These are phyloP conservation scores for Starmerella bacillaris DNA, from an alignment of 805 yeast genomes.

Conservation along the genomic window DNA sequence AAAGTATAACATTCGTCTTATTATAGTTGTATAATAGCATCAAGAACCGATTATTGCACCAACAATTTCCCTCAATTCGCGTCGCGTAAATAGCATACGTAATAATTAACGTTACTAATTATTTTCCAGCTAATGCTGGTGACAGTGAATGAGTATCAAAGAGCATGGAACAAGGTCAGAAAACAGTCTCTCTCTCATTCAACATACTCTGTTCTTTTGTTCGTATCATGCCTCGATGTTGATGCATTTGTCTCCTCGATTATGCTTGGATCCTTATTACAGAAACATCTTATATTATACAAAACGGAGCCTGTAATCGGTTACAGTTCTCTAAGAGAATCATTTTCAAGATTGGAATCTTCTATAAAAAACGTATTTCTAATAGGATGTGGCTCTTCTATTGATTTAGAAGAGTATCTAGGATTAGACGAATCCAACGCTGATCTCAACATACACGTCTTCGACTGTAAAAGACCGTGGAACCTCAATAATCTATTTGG, in stretches of 20 bases:
- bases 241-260: slow-evolving; percentile 85
- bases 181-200: slow-evolving; percentile 70
- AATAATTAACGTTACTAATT: neutral
- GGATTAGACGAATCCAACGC: slow-evolving; percentile 19
- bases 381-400: slow-evolving; percentile 85
- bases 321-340: slow-evolving; percentile 49
- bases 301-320: slow-evolving; percentile 90
- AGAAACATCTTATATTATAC: slow-evolving; percentile 67
- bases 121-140: too few relatives aligned
- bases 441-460: slow-evolving; percentile 47
- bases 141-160: slow-evolving; percentile 47
- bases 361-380: slow-evolving; percentile 62
- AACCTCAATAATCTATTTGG: slow-evolving; percentile 84
- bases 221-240: slow-evolving; percentile 76
- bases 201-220: slow-evolving; percentile 72
- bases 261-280: slow-evolving; percentile 50
- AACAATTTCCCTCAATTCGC: neutral
- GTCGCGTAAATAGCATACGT: slow-evolving; percentile 1
- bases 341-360: slow-evolving; percentile 45
- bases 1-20: too few relatives aligned
- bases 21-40: too few relatives aligned
- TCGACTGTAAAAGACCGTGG: slow-evolving; percentile 95
- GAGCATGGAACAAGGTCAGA: slow-evolving; percentile 49
- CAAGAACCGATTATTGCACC: neutral
- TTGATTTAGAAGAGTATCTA: slow-evolving; percentile 52